Base-by-base conservation (phyloP, 129 eudicot species). In the Helichrysum umbraculigerum region DNA sequence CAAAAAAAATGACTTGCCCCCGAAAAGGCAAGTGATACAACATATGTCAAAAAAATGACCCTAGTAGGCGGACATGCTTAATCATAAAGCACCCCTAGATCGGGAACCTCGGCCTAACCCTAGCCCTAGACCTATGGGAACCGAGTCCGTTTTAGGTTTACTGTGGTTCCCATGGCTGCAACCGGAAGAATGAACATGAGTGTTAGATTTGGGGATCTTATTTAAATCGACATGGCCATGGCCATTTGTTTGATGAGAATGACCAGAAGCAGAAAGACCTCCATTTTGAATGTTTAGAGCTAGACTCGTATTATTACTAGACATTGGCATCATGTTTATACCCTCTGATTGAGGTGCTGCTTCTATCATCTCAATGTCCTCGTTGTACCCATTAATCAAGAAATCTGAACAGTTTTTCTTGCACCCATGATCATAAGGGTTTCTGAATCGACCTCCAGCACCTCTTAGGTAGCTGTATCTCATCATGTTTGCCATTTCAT, bases 351-450 rank as follows among this genome's bases (percentile, higher is more conserved):
- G 78, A 28, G 78, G 50, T 80, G 89, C 41, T 52, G 82, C 88
- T 80, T 84, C 92, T 37, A 39, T 51, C 47, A 47, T 66, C 72
- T 95, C 93, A n/a, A 85, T 69, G 76, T 95, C 97, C 79, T 89
- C 95, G 39, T 86, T 95, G 88, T 89, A 95, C 33, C 99, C 99
- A 44, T 79, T 87, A 51, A 95, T 86, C 60, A 91, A 81, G 79
- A 95, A 95, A 79, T 95, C 99, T 20, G 92, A 83, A 69, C 99
- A 95, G 85, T 95, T 95, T 78, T 86, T 95, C 79, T 84, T 88
- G 82, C 86, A 83, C 17, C 99, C 97, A 61, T 91, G 96, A 77
- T 95, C 97, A 66, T 85, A 95, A 22, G 97, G 99, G 78, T 95
- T 95, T 63, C 91, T 86, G 73, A 91, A 95, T 59, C 89, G 89